These are phyloP conservation scores for Leccinum disarticulatum DNA, from an alignment of 768 basidiomycete genomes.

Conservation along the genomic window DNA sequence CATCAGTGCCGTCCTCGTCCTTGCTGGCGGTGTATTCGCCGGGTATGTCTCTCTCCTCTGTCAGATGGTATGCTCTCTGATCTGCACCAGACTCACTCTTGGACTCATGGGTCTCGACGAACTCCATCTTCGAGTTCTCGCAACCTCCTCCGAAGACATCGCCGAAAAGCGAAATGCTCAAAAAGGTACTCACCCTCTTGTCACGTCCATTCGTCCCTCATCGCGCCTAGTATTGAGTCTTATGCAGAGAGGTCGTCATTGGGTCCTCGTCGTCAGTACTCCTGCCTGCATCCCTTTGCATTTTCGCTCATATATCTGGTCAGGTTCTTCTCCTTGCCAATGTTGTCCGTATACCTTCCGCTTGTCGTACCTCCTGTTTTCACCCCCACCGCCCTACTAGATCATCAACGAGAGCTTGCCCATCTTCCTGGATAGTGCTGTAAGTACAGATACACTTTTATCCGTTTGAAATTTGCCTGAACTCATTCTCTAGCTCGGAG, in stretches of 20 bases:
- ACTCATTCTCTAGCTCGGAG: conserved; percentile 45
- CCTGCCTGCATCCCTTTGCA: not conserved
- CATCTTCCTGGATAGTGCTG: conserved; percentile 76
- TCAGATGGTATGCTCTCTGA: not conserved
- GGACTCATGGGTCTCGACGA: conserved; percentile 95
- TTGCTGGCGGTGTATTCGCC: conserved; percentile 89
- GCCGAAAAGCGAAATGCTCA: conserved; percentile 68
- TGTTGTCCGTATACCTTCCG: conserved; percentile 52
- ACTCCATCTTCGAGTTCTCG: conserved; percentile 82
- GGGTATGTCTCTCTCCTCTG: conserved; percentile 47
- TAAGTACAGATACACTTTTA: conserved; percentile 42
- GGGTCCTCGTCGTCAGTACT: conserved; percentile 83
- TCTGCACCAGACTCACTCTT: conserved; percentile 65
- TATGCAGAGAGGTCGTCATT: conserved; percentile 73
- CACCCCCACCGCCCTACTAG: conserved; percentile 43
- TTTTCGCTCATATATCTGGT: conserved; percentile 4
- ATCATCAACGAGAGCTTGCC: conserved; percentile 82
- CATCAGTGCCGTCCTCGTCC: conserved; percentile 66
- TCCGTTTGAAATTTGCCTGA: conserved; percentile 54
- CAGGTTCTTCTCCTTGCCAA: conserved; percentile 87
- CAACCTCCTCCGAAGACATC: conserved; percentile 75
- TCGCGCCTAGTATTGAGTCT: conserved; percentile 46
- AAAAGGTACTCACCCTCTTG: conserved; percentile 46
- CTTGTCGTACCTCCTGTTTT: not conserved
- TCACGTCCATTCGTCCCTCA: not conserved